Percentiles rank a stretch among this genome's conserved stretches.
Conservation (phyloP, 1,284 basidiomycete genomes). For the Apiotrichum akiyoshidainum region DNA sequence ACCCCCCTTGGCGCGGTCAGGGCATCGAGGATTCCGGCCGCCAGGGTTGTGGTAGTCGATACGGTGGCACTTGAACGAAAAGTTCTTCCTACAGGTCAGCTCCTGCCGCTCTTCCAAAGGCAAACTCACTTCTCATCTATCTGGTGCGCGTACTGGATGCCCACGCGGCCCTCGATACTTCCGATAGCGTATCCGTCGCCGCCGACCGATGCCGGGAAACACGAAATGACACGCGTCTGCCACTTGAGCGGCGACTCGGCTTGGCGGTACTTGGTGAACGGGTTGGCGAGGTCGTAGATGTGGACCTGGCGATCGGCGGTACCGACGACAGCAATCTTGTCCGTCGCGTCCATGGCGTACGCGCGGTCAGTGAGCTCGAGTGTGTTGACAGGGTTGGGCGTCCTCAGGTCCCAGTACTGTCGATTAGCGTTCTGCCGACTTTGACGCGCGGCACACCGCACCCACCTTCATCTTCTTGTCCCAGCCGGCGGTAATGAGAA, state of each 20-base stretch:
- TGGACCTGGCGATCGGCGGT: conserved; percentile 73
- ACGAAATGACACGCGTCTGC: conserved; percentile 87
- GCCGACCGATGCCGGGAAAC: conserved; percentile 61
- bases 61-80: conserved; percentile 95
- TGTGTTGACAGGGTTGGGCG: conserved; percentile 67
- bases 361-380: conserved; percentile 83
- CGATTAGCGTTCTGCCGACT: conserved; percentile 1
- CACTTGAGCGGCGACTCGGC: conserved; percentile 81
- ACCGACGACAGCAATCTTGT: conserved; percentile 74
- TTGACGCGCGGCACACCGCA: neutral
- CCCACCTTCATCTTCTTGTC: conserved; percentile 82
- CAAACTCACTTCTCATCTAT: conserved; percentile 31
- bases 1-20: no score
- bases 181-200: conserved; percentile 82
- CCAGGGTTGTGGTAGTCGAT: conserved; percentile 56
- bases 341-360: conserved; percentile 57
- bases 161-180: conserved; percentile 91
- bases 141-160: conserved; percentile 69
- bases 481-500: conserved; percentile 84
- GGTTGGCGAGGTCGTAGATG: conserved; percentile 81
- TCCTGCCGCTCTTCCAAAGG: no score
- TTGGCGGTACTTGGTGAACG: conserved; percentile 47
- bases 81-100: conserved; percentile 64
- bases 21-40: no score
- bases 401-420: conserved; percentile 88